Evolutionary conservation across 73 alveolate genomes (phyloP).

Genomic region (Symbiodinium pilosum): DNA sequence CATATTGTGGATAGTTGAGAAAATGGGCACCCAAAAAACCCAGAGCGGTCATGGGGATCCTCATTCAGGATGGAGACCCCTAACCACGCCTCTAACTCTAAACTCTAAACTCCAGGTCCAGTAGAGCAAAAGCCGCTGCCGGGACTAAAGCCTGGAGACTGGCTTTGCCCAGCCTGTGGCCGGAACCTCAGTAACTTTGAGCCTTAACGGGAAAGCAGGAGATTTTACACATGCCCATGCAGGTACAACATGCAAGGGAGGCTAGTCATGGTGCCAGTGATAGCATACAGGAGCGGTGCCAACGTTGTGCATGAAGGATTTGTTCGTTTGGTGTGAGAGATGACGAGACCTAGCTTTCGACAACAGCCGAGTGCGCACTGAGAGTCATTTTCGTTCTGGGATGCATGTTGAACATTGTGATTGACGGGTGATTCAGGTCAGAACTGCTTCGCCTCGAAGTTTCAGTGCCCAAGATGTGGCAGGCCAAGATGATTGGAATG

Average conservation of each 20-base stretch:
- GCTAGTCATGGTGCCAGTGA: too few species aligned
- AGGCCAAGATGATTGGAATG: too few species aligned
- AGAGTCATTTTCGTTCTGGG: too few species aligned
- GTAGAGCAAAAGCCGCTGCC: slow-evolving; percentile 60
- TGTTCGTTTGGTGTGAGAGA: neutral
- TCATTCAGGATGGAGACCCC: neutral
- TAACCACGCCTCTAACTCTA: neutral
- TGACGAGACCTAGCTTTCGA: too few species aligned
- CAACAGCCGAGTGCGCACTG: too few species aligned
- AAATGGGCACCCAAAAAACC: too few species aligned
- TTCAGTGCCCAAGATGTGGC: slow-evolving; percentile 81
- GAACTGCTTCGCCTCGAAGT: slow-evolving; percentile 79
- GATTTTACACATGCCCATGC: too few species aligned
- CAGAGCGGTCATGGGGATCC: neutral
- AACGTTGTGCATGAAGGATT: neutral
- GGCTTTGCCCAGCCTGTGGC: slow-evolving; percentile 83
- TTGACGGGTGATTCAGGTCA: slow-evolving; percentile 61
- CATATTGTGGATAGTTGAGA: too few species aligned
- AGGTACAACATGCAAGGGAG: too few species aligned
- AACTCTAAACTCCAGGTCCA: neutral
- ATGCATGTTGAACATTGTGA: too few species aligned
- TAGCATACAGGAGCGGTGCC: too few species aligned
- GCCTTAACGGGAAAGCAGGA: too few species aligned
- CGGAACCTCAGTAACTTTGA: slow-evolving; percentile 24
- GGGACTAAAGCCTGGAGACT: slow-evolving; percentile 89